Percentiles rank a stretch among this genome's conserved stretches.
Evolutionary conservation across 225 moss, liverwort and hornwort genomes (phyloP).

Genomic region (Polytrichum commune): DNA sequence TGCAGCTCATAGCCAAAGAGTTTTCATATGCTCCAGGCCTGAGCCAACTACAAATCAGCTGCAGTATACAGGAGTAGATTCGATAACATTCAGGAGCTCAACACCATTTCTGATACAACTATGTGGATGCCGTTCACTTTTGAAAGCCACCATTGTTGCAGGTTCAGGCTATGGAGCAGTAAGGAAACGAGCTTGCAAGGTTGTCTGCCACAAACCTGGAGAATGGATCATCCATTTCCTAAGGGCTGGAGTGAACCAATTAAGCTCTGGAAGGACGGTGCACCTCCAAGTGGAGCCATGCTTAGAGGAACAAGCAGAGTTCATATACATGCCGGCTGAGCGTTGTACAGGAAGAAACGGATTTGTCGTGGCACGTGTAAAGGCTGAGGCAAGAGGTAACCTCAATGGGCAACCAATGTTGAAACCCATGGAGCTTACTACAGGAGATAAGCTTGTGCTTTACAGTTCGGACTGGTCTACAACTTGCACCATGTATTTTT

Average conservation of each 20-base stretch:
- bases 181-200: slow-evolving; percentile 15
- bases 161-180: neutral
- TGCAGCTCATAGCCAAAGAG: neutral
- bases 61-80: neutral
- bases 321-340: slow-evolving; percentile 46
- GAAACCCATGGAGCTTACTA: slow-evolving; percentile 31
- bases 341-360: slow-evolving; percentile 31
- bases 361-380: slow-evolving; percentile 33
- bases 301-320: slow-evolving; percentile 37
- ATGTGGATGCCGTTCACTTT: neutral
- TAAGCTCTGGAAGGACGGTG: slow-evolving; percentile 28
- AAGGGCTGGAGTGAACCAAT: slow-evolving; percentile 38
- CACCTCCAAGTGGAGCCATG: slow-evolving; percentile 29
- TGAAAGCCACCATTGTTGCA: neutral
- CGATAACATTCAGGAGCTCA: slow-evolving; percentile 21
- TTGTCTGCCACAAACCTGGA: slow-evolving; percentile 24
- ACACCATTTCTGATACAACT: slow-evolving; percentile 31
- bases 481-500: slow-evolving; percentile 38
- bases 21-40: neutral
- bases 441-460: slow-evolving; percentile 31
- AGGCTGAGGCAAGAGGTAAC: slow-evolving; percentile 22
- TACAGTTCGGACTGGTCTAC: slow-evolving; percentile 19
- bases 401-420: slow-evolving; percentile 28
- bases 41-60: neutral
- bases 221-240: slow-evolving; percentile 36